Evolutionary conservation across 352 stramenopile species (phyloP), one percentile per base, ranked within the genome.

Genomic region (Phytophthora sp.): DNA sequence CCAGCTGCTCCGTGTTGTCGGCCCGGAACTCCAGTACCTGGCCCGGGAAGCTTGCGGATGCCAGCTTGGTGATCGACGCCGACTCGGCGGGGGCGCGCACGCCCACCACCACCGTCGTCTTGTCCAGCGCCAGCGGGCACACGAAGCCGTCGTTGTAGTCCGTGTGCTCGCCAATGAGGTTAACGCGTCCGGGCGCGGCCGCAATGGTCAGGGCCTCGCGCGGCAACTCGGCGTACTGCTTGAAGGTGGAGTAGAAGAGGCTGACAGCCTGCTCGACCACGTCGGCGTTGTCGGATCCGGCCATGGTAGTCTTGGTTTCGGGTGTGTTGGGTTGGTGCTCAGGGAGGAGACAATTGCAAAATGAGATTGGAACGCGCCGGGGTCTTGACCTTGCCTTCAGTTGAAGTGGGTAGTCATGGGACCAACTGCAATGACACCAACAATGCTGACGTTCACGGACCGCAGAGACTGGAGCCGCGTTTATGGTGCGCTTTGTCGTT

Each of bases 91-190:
- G 61, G 6, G 71, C 65, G 15, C 72, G 60, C 30, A 86, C 59
- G 47, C 84, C 90, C 50, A 95, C 90, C 31, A 98, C 73, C 5
- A 88, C 77, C 7, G 96, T 98, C 64, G 80, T 90, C 66, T 97
- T 94, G 54, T 96, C 83, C 36, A 97, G 75, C 35, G 93, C 96
- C 44, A 99, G 77, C n/a, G 96, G 96, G 49, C 98, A 85, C 38
- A 99, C 96, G 74, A 98, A 99, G 29, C 96, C 94, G 59, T 97
- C 93, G 54, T 97, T 98, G 79, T 99, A 99, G 76, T 98, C 95
- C 3, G 94, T 98, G 77, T 99, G 95, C 73, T 98, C 95, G 39
- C 85, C 88, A 39, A 99, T 99, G 54, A 98, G 83, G 79, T 99
- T 99, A n/a, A 99, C 95, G 45, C 95, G 88, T 44, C 96, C 96